phyloP scores from a whole-genome alignment of 805 yeast genomes.

The Schwanniomyces vanrijiae region DNA sequence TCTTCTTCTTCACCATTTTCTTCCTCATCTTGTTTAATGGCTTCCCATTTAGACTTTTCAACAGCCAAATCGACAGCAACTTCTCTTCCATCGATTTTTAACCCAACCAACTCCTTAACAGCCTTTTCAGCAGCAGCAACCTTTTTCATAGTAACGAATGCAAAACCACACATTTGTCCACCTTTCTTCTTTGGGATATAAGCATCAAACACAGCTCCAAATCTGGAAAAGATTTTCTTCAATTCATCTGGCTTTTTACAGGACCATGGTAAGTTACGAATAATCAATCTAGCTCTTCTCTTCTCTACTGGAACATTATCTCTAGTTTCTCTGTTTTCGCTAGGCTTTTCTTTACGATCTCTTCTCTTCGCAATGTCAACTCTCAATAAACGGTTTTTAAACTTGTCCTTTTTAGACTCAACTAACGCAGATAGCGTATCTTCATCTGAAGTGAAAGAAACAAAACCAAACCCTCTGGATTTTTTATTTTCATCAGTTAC shows the following conservation, averaged over 20 bases:
- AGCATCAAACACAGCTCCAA: slow-evolving; percentile 86
- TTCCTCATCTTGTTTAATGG: slow-evolving; percentile 38
- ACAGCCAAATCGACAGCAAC: slow-evolving; percentile 95
- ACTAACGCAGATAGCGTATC: slow-evolving; percentile 78
- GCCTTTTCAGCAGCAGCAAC: slow-evolving; percentile 77
- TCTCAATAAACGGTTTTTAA: slow-evolving; percentile 64
- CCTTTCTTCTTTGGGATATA: slow-evolving; percentile 84
- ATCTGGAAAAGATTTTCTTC: slow-evolving; percentile 67
- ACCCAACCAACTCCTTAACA: slow-evolving; percentile 67
- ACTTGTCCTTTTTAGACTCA: slow-evolving; percentile 62
- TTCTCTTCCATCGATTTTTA: slow-evolving; percentile 83
- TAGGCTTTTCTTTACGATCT: slow-evolving; percentile 56
- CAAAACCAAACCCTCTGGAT: slow-evolving; percentile 95
- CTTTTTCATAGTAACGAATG: slow-evolving; percentile 87
- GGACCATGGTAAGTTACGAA: slow-evolving; percentile 96
- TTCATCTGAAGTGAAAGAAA: slow-evolving; percentile 79
- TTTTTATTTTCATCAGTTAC: slow-evolving; percentile 75
- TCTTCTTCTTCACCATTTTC: slow-evolving; percentile 41
- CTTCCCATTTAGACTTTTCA: slow-evolving; percentile 82
- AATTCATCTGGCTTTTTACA: slow-evolving; percentile 74
- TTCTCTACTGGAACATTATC: slow-evolving; percentile 52
- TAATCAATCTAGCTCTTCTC: slow-evolving; percentile 81
- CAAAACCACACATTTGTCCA: slow-evolving; percentile 93
- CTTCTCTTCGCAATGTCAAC: slow-evolving; percentile 92
- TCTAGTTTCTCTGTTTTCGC: slow-evolving; percentile 7